A percentile compares a stretch with the other conserved stretches of the same genome.
These are phyloP conservation scores for Phytophthora megakarya DNA, from an alignment of 352 stramenopile genomes.

Conservation along the genomic window DNA sequence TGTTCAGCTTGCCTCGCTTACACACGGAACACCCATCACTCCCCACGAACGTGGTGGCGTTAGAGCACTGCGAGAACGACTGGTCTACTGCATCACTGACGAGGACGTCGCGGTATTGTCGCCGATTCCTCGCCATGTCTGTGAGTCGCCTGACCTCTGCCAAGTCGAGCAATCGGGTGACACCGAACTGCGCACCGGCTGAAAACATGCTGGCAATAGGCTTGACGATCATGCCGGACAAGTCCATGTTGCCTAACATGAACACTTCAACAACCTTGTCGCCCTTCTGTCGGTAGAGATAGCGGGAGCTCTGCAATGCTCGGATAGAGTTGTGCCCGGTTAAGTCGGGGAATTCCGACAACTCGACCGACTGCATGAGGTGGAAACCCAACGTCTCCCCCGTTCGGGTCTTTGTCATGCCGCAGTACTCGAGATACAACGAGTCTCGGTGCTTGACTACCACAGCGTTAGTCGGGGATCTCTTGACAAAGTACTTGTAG, in stretches of 20 bases:
- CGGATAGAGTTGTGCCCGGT: slow-evolving; percentile 48
- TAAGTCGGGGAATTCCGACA: slow-evolving; percentile 48
- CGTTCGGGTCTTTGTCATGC: slow-evolving; percentile 36
- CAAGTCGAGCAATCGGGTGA: slow-evolving; percentile 49
- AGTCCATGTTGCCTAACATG: slow-evolving; percentile 45
- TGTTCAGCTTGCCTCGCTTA: slow-evolving; percentile 21
- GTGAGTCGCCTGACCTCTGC: slow-evolving; percentile 54
- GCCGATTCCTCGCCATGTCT: slow-evolving; percentile 35
- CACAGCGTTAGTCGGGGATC: slow-evolving; percentile 33
- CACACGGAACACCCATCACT: slow-evolving; percentile 29
- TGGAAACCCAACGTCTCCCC: slow-evolving; percentile 50
- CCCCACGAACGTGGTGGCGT: slow-evolving; percentile 6
- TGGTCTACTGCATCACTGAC: slow-evolving; percentile 10
- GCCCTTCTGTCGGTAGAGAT: slow-evolving; percentile 59
- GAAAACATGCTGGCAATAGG: slow-evolving; percentile 45
- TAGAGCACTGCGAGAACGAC: slow-evolving; percentile 22
- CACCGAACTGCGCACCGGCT: slow-evolving; percentile 45
- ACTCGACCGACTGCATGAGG: slow-evolving; percentile 47
- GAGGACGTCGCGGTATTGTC: slow-evolving; percentile 16
- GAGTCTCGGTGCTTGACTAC: slow-evolving; percentile 41
- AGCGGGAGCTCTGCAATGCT: slow-evolving; percentile 47
- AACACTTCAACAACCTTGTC: slow-evolving; percentile 55
- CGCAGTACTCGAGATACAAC: slow-evolving; percentile 50
- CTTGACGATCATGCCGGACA: slow-evolving; percentile 42
- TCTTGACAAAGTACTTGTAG: slow-evolving; percentile 67